These are phyloP conservation scores for Pachysandra terminalis DNA, from an alignment of 164 flowering plant genomes.

Conservation along the genomic window DNA sequence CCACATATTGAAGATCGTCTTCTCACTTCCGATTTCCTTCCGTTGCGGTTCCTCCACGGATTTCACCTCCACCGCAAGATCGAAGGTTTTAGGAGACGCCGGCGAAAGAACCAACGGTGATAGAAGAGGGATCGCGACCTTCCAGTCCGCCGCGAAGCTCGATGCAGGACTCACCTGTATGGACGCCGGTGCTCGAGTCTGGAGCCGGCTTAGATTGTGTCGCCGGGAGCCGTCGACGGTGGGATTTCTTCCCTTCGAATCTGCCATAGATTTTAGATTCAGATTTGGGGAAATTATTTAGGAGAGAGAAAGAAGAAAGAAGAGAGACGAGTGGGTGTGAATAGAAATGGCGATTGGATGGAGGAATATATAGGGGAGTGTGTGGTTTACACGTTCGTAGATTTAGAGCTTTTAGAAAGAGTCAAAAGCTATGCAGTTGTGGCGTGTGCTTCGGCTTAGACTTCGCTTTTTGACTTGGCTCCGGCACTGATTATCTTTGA, in stretches of 20 bases:
- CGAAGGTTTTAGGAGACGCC: slow-evolving; percentile 15
- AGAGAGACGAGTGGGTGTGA: too few species aligned
- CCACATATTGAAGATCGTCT: slow-evolving; percentile 51
- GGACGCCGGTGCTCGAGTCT: slow-evolving; percentile 69
- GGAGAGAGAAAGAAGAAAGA: background rate
- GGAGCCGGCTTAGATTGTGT: slow-evolving; percentile 38
- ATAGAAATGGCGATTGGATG: too few species aligned
- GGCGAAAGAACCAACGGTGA: slow-evolving; percentile 69
- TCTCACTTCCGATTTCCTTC: slow-evolving; percentile 20
- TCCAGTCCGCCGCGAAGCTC: slow-evolving; percentile 43
- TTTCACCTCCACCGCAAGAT: slow-evolving; percentile 21
- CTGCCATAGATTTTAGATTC: slow-evolving; percentile 21
- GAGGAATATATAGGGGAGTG: too few species aligned
- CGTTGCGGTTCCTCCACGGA: slow-evolving; percentile 16
- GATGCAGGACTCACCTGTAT: slow-evolving; percentile 47
- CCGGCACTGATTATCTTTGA: too few species aligned
- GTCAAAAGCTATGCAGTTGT: too few species aligned
- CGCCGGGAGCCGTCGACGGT: slow-evolving; percentile 3
- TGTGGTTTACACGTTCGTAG: too few species aligned
- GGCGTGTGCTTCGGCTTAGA: too few species aligned
- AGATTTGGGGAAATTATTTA: background rate
- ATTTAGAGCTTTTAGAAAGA: too few species aligned
- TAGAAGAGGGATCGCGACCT: slow-evolving; percentile 77
- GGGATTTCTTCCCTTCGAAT: slow-evolving; percentile 10
- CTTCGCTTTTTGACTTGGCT: too few species aligned